These are phyloP conservation scores for Debaryomyces tyrocola DNA, from an alignment of 805 yeast genomes.

Conservation along the genomic window DNA sequence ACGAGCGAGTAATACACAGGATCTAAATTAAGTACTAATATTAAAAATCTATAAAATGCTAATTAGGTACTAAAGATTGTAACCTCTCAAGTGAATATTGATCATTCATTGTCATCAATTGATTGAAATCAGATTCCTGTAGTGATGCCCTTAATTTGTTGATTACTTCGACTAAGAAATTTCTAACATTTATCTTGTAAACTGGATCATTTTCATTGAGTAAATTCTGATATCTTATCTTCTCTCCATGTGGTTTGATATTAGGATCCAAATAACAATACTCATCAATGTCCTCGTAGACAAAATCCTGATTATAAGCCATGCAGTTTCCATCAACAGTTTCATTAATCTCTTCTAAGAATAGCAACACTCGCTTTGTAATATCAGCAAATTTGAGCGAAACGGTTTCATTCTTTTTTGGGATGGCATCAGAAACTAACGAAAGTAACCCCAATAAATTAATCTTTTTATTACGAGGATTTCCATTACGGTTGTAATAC, in stretches of 20 bases:
- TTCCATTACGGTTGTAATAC: constrained; percentile 54
- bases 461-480: constrained; percentile 73
- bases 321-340: constrained; percentile 30
- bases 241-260: constrained; percentile 44
- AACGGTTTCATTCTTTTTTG: constrained; percentile 20
- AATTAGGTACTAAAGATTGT: constrained; percentile 8
- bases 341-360: constrained; percentile 78
- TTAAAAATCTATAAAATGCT: neutral
- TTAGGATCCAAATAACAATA: constrained; percentile 41
- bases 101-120: constrained; percentile 34
- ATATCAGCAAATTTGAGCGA: constrained; percentile 24
- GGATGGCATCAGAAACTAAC: constrained; percentile 38
- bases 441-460: constrained; percentile 62
- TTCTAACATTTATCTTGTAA: constrained; percentile 46
- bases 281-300: constrained; percentile 44
- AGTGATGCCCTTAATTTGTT: constrained; percentile 23
- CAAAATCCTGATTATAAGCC: constrained; percentile 35
- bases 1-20: neutral
- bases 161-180: constrained; percentile 36
- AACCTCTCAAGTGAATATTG: constrained; percentile 34
- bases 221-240: constrained; percentile 32
- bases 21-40: no score
- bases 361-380: constrained; percentile 36
- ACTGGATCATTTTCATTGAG: constrained; percentile 35
- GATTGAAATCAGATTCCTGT: constrained; percentile 29